Percentiles rank a stretch among this genome's conserved stretches.
Evolutionary conservation across 306 rosid species (phyloP).

Genomic region (Sicyos edulis): DNA sequence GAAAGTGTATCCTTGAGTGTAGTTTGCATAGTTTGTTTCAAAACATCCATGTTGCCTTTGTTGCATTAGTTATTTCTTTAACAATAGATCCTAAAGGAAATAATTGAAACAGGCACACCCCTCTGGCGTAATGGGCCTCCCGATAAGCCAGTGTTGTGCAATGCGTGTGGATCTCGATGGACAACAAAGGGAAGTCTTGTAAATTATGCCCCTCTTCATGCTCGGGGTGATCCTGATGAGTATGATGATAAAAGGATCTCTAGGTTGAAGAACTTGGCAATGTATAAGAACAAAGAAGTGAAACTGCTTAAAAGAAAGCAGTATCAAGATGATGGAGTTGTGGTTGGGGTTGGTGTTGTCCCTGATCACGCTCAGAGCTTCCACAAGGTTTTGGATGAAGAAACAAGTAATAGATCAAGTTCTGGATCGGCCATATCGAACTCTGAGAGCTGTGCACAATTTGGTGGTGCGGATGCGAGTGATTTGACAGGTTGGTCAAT

Average conservation of each 20-base stretch:
- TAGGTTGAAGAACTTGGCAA: slow-evolving; percentile 51
- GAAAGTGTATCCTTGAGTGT: background rate
- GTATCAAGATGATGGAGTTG: slow-evolving; percentile 39
- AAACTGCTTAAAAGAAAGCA: slow-evolving; percentile 71
- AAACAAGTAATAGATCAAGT: slow-evolving; percentile 81
- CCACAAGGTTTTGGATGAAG: slow-evolving; percentile 63
- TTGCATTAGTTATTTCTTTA: slow-evolving; percentile 13
- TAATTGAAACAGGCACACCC: slow-evolving; percentile 74
- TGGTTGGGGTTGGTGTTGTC: slow-evolving; percentile 40
- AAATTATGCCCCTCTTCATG: slow-evolving; percentile 95
- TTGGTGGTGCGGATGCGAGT: slow-evolving; percentile 73
- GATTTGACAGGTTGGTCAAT: slow-evolving; percentile 81
- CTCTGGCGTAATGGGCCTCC: slow-evolving; percentile 99
- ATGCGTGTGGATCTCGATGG: slow-evolving; percentile 99
- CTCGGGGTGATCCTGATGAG: slow-evolving; percentile 81
- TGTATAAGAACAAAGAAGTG: slow-evolving; percentile 69
- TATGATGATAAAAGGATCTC: slow-evolving; percentile 57
- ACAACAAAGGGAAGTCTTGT: slow-evolving; percentile 97
- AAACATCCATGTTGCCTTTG: background rate
- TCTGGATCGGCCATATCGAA: slow-evolving; percentile 96
- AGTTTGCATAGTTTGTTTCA: background rate
- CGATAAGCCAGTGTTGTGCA: slow-evolving; percentile 95
- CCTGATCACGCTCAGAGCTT: slow-evolving; percentile 60
- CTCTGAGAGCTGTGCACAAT: slow-evolving; percentile 88
- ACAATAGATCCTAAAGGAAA: slow-evolving; percentile 7